phyloP scores from a whole-genome alignment of 78 protist genomes.

The Speleostelium caveatum region DNA sequence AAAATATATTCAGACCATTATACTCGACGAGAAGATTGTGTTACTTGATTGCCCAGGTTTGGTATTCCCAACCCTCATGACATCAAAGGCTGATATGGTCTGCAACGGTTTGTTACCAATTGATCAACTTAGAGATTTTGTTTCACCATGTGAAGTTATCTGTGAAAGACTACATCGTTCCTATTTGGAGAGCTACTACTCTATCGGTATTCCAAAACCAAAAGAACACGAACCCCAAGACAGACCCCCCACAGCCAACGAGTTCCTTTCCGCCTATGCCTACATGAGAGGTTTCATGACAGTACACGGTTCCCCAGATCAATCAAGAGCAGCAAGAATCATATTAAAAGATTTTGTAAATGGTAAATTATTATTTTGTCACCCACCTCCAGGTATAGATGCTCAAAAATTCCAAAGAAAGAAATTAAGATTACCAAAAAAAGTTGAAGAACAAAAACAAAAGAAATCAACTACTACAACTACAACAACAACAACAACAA shows the following conservation, averaged over 20 bases:
- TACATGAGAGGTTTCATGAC: conserved; percentile 81
- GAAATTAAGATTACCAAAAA: not conserved
- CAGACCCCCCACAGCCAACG: conserved; percentile 70
- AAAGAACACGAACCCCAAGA: conserved; percentile 64
- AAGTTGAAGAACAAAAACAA: not conserved
- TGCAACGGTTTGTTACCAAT: conserved; percentile 96
- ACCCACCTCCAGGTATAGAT: conserved; percentile 83
- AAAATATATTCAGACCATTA: conserved; percentile 98
- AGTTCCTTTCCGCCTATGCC: conserved; percentile 69
- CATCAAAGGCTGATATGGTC: conserved; percentile 92
- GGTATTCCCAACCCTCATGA: conserved; percentile 95
- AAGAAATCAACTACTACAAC: not conserved
- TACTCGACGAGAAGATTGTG: conserved; percentile 62
- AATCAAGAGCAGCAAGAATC: conserved; percentile 79
- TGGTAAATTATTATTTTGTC: conserved; percentile 63
- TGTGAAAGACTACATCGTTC: conserved; percentile 76
- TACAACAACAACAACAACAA: not conserved
- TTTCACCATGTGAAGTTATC: conserved; percentile 59
- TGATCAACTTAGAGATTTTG: conserved; percentile 92
- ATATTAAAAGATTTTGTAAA: conserved; percentile 69
- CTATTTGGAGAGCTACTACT: conserved; percentile 77
- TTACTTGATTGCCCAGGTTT: conserved; percentile 99
- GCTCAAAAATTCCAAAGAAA: conserved; percentile 71
- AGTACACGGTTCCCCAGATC: conserved; percentile 81
- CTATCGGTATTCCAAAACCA: conserved; percentile 76